Base-by-base conservation (phyloP, 768 basidiomycete genomes). In the Amanita fuliginea region DNA sequence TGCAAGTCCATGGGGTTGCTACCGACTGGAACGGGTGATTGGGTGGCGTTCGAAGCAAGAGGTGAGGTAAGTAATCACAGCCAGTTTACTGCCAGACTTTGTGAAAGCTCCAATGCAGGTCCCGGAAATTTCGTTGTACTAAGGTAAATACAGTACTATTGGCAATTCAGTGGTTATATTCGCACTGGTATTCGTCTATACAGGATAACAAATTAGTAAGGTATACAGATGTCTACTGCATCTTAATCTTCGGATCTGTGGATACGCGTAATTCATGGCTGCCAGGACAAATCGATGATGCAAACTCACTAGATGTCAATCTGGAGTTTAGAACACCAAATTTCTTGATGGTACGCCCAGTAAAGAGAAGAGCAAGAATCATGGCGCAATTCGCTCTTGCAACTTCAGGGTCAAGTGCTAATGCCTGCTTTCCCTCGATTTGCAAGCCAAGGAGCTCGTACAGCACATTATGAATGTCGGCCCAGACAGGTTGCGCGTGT, bases 1-100 rank as follows among this genome's bases (percentile, higher is more conserved):
- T 95, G 92, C 65, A 80, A 81, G 28, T 78, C 83, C 0, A 93
- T 97, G 91, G 93, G 93, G 0, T 70, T 97, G 46, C 66, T 97
- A 14, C 93, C 93, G 0, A 85, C 81, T 1, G 91, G 94, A 1
- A 88, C 91, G 0, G 91, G 86, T 1, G 94, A 97, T 66, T 97
- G 93, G 91, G 68, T 95, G 46, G 91, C 89, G 11, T 97, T 97
- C 56, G 93, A 95, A 69, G 83, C 80, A 1, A 71, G 93, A 57
- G 81, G 80, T 32, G 47, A 63, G 59, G 87, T 92, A 57, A 57
- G 81, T 74, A 35, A n/a, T 16, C 16, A 40, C 18, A 1, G 24
- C 7, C 26, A 6, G 4, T 41, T 28, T 11, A n/a, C 16, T 16
- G 24, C 9, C 14, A 5, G n/a, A 8, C 19, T 13, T 30, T 19